Base-by-base conservation (phyloP, 2,329 filamentous ascomycete genomes). In the Ascochyta pisi region DNA sequence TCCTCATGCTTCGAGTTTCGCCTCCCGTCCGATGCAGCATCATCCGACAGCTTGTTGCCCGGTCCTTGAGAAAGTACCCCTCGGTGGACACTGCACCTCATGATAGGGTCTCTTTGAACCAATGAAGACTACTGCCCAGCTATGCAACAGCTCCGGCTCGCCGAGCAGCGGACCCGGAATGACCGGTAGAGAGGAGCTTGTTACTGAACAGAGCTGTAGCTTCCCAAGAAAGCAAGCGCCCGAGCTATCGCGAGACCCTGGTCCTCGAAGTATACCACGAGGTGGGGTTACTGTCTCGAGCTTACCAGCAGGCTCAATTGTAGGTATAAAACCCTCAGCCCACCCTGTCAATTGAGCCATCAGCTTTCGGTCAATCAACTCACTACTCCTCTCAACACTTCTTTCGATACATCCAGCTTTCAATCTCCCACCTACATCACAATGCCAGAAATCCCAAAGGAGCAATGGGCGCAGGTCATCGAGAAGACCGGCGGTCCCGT, bases 381-480 rank as follows among this genome's bases (percentile, higher is more conserved):
- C 19, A 48, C 29, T 50, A 41, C 42, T 35, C 42, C 50, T 31
- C 37, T 43, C 50, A 57, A 39, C 26, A 51, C 40, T 37, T 49
- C 33, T 23, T 29, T 47, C 24, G n/a, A 40, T 6, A 42, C 7
- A 5, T n/a, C 16, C 29, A 47, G 31, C 38, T 26, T 35, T 47
- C 31, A 12, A 41, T 29, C 37, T 37, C 38, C 37, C n/a, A 13
- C 40, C 55, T 41, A 42, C 3, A 37, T 33, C 70, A 72, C 26
- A 47, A 83, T 83, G 80, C 70, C 80, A 57, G 67, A 86, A 52
- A 85, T 97, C 71, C 94, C 94, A 56, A 85, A 83, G 46, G 88
- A 88, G 77, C 94, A 98, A 82, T 96, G 89, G 91, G 94, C 94
- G 47, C 90, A 95, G 79, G 91, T 98, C 67, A 83, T 95, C 68